Conservation (phyloP, 257 asterid genomes). For the Solanum megistacrolobum region DNA sequence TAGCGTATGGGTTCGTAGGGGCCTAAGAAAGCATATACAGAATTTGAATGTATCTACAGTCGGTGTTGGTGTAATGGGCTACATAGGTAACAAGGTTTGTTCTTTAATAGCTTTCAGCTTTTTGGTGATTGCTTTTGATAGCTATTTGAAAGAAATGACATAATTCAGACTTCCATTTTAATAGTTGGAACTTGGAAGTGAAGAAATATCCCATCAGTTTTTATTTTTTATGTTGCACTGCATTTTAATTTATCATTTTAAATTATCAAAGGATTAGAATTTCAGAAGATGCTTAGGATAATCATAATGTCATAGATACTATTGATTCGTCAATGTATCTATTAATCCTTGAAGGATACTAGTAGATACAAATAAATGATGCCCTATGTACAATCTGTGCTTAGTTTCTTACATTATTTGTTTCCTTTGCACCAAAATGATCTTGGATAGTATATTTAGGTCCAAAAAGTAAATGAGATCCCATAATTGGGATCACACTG, state of each 20-base stretch:
- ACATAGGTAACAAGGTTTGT: constrained; percentile 91
- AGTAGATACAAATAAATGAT: background rate
- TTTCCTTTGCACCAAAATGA: background rate
- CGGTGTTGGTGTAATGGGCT: constrained; percentile 98
- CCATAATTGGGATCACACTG: background rate
- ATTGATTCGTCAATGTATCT: background rate
- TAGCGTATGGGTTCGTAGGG: constrained; percentile 86
- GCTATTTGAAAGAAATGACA: background rate
- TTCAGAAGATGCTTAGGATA: background rate
- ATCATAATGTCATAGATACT: background rate
- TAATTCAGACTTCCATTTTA: background rate
- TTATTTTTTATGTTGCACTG: background rate
- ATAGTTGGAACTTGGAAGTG: background rate
- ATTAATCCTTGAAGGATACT: background rate
- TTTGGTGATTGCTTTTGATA: background rate
- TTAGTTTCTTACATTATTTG: background rate
- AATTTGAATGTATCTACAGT: constrained; percentile 73
- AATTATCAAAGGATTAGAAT: background rate
- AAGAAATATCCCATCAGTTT: background rate
- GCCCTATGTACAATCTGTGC: background rate
- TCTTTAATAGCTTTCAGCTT: constrained; percentile 10
- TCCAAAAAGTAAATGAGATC: background rate
- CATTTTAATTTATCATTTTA: background rate
- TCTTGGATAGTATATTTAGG: background rate
- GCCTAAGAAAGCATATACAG: constrained; percentile 72